A percentile compares a stretch with the other conserved stretches of the same genome.
phyloP scores from a whole-genome alignment of 805 yeast species.

The Helenozyma rhizophorensis region DNA sequence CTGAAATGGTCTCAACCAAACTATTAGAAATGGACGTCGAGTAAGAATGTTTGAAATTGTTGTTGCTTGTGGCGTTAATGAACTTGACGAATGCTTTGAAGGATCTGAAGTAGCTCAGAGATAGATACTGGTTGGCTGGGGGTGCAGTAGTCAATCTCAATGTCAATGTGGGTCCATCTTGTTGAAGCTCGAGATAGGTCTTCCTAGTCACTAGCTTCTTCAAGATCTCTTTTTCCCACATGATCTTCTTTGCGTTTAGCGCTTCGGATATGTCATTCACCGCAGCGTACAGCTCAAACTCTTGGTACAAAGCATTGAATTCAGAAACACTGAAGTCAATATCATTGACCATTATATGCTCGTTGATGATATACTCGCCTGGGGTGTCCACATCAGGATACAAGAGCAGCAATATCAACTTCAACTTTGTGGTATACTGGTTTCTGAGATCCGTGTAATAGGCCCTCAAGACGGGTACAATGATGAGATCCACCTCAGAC shows the following conservation, averaged over 20 bases:
- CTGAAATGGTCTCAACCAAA: constrained; percentile 26
- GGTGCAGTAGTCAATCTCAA: background rate
- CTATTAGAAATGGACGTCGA: constrained; percentile 25
- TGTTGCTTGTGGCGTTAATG: constrained; percentile 22
- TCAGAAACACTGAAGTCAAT: constrained; percentile 1
- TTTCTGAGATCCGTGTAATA: constrained; percentile 2
- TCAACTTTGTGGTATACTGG: constrained; percentile 4
- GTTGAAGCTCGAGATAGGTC: constrained; percentile 3
- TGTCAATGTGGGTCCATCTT: background rate
- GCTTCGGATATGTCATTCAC: constrained; percentile 3
- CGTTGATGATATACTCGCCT: constrained; percentile 1
- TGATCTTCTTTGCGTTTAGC: constrained; percentile 3
- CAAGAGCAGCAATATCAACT: constrained; percentile 3
- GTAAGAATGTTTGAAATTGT: constrained; percentile 21
- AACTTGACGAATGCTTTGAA: constrained; percentile 24
- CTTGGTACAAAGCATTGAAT: constrained; percentile 3
- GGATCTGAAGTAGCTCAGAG: constrained; percentile 19
- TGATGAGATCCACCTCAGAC: constrained; percentile 9
- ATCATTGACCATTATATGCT: background rate
- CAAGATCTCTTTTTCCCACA: constrained; percentile 12
- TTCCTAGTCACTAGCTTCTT: constrained; percentile 9
- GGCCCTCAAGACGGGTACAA: constrained; percentile 3
- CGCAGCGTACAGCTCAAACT: constrained; percentile 9
- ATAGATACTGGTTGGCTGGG: background rate
- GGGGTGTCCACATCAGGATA: constrained; percentile 2